Base-by-base conservation (phyloP, 805 yeast species). In the Jamesozyma gamospora region DNA sequence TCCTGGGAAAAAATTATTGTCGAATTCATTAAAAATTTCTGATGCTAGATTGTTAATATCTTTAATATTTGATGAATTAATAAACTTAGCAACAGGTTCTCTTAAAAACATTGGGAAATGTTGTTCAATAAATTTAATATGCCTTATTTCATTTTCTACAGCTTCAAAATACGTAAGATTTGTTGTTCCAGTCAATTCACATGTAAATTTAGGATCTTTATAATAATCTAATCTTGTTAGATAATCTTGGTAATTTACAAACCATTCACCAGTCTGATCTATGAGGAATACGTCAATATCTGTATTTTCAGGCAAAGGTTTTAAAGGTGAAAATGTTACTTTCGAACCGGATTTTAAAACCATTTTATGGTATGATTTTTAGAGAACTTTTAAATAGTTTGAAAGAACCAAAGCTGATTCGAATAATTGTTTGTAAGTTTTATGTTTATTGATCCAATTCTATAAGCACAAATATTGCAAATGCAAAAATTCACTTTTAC, bases 181-280 rank as follows among this genome's bases (percentile, higher is more conserved):
- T 14, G 94, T 77, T 54, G 82, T 84, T 7, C 96, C 96, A 1
- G 96, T 82, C 35, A 88, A 78, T 61, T 90, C 96, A 63, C 96
- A 87, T 9, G 85, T 88, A 62, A 90, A 90, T 55, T 82, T 79
- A 46, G 75, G 74, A 35, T 72, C 67, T 43, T 69, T 69, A 57
- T 82, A 82, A 57, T 79, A 81, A 52, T 79, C 83, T 67, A 80
- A 62, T 37, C 87, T 62, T 18, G 62, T 62, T 35, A 85, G 64
- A 50, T 85, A 90, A 6, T 77, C 85, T 38, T 79, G 82, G 60
- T 90, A 90, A 8, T 65, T 64, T n/a, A 67, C 51, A 58, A 86
- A 88, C 84, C 92, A 88, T 64, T 90, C 97, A 37, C 77, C 79
- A 1, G 96, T 90, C 47, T 77, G 77, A 10, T 80, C 75, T 37